Conservation (phyloP, 495 filamentous ascomycete species). For the Hypoxylon intermedium region DNA sequence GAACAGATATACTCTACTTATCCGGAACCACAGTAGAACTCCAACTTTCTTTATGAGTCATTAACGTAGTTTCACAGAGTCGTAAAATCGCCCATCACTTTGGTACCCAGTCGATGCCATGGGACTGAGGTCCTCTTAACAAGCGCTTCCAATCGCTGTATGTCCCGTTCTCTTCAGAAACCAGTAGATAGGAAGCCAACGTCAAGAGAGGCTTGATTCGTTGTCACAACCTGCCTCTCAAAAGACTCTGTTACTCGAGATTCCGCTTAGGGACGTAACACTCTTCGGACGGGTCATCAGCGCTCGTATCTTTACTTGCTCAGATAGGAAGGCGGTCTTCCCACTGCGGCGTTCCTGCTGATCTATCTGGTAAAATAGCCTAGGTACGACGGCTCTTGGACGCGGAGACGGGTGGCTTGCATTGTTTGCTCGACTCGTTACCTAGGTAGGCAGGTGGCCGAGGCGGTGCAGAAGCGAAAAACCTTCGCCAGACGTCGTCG, state of each 20-base stretch:
- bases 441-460: constrained; percentile 17
- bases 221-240: too few relatives aligned
- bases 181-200: too few relatives aligned
- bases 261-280: too few relatives aligned
- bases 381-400: constrained; percentile 6
- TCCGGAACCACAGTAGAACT: constrained; percentile 7
- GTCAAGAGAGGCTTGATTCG: too few relatives aligned
- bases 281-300: too few relatives aligned
- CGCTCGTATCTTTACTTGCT: constrained; percentile 24
- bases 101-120: too few relatives aligned
- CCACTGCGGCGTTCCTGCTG: not conserved
- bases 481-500: constrained; percentile 29
- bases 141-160: too few relatives aligned
- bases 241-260: too few relatives aligned
- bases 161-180: too few relatives aligned
- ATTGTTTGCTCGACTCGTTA: constrained; percentile 12
- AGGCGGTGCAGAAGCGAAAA: not conserved
- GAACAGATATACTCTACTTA: not conserved
- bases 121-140: too few relatives aligned
- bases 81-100: not conserved
- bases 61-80: constrained; percentile 9
- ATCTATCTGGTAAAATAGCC: constrained; percentile 9
- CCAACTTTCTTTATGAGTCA: constrained; percentile 14
- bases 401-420: constrained; percentile 22
- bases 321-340: constrained; percentile 32